A percentile compares a stretch with the other conserved stretches of the same genome.
phyloP scores from a whole-genome alignment of 2,329 filamentous ascomycete species.

The Monascus ruber region DNA sequence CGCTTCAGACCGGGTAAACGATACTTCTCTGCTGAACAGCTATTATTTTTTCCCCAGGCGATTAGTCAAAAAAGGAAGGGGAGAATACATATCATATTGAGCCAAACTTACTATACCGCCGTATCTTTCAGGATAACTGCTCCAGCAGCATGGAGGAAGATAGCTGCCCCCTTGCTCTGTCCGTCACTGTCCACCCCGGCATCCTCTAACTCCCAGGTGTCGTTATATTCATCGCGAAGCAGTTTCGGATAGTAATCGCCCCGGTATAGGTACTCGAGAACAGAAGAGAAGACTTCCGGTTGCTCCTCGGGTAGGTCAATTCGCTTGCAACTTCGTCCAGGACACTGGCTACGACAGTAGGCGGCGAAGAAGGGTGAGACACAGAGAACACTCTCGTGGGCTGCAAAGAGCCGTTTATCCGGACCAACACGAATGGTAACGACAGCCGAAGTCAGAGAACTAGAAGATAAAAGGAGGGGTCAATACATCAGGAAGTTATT shows the following conservation, averaged over 20 bases:
- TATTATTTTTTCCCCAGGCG: constrained; percentile 9
- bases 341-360: constrained; percentile 52
- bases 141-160: constrained; percentile 55
- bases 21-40: constrained; percentile 74
- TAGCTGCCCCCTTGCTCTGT: constrained; percentile 48
- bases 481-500: neutral
- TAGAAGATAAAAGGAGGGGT: constrained; percentile 15
- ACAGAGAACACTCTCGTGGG: constrained; percentile 70
- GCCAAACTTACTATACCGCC: constrained; percentile 55
- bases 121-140: constrained; percentile 74
- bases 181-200: constrained; percentile 29
- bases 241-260: constrained; percentile 84
- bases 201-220: constrained; percentile 73
- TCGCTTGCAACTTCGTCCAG: constrained; percentile 46
- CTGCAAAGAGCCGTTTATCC: constrained; percentile 78
- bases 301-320: constrained; percentile 75
- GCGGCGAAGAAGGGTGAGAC: constrained; percentile 68
- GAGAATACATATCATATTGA: neutral
- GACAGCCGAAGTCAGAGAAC: constrained; percentile 54
- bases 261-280: constrained; percentile 88
- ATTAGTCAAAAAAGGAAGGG: neutral
- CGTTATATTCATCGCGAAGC: constrained; percentile 66
- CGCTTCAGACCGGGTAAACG: constrained; percentile 75
- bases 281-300: constrained; percentile 78
- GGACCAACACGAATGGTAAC: constrained; percentile 71